A percentile compares a stretch with the other conserved stretches of the same genome.
phyloP scores from a whole-genome alignment of 768 basidiomycete genomes.

The Termitomyces sp. region DNA sequence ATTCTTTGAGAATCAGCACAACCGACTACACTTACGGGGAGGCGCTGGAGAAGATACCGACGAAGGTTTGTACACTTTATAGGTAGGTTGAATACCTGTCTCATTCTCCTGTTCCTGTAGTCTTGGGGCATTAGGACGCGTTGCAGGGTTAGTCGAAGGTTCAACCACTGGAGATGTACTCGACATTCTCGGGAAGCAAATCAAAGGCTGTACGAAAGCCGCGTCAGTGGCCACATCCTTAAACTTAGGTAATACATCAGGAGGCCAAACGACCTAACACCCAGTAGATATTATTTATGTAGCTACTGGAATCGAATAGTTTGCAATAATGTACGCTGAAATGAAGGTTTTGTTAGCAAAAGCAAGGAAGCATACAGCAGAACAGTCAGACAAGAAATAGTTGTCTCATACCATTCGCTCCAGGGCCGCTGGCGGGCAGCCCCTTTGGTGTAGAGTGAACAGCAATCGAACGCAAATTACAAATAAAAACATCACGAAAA shows the following conservation, averaged over 20 bases:
- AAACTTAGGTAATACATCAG: slow-evolving; percentile 18
- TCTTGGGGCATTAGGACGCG: neutral
- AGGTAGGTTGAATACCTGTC: slow-evolving; percentile 15
- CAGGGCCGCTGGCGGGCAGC: slow-evolving; percentile 73
- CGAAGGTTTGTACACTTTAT: slow-evolving; percentile 47
- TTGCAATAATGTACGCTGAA: neutral
- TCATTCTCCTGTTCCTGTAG: slow-evolving; percentile 4
- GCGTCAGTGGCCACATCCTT: neutral
- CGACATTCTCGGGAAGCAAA: slow-evolving; percentile 6
- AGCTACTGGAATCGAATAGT: neutral
- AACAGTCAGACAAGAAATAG: slow-evolving; percentile 39
- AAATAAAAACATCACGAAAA: slow-evolving; percentile 47
- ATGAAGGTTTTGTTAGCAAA: neutral
- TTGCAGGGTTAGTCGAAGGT: slow-evolving; percentile 1
- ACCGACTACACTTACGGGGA: slow-evolving; percentile 25
- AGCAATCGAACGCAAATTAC: slow-evolving; percentile 91
- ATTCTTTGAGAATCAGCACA: neutral
- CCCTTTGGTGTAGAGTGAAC: slow-evolving; percentile 61
- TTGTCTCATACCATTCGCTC: slow-evolving; percentile 70
- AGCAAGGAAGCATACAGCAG: neutral
- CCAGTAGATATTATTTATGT: slow-evolving; percentile 11
- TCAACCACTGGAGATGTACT: slow-evolving; percentile 8
- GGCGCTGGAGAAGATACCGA: slow-evolving; percentile 18
- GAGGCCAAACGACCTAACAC: slow-evolving; percentile 18
- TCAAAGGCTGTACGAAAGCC: neutral